These are phyloP conservation scores for Pochonia chlamydosporia DNA, from an alignment of 2,329 filamentous ascomycete genomes.

Conservation along the genomic window DNA sequence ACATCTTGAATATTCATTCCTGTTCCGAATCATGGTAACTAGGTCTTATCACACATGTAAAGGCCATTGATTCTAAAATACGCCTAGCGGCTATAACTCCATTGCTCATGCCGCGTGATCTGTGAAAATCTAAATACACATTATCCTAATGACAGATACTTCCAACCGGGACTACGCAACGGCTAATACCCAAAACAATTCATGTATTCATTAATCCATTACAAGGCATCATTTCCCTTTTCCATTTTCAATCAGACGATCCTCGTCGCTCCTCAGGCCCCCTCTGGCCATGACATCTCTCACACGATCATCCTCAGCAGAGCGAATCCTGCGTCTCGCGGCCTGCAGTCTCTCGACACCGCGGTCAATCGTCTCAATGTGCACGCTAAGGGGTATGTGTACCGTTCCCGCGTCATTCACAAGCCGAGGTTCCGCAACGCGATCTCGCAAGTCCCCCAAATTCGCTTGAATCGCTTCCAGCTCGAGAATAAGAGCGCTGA, in stretches of 20 bases:
- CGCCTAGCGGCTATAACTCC: too few species aligned
- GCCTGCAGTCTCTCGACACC: constrained; percentile 67
- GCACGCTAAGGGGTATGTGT: constrained; percentile 59
- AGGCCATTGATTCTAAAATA: too few species aligned
- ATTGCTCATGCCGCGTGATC: too few species aligned
- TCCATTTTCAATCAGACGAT: constrained; percentile 33
- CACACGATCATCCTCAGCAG: constrained; percentile 53
- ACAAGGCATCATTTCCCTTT: neutral
- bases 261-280: constrained; percentile 33
- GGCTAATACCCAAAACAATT: too few species aligned
- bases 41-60: too few species aligned
- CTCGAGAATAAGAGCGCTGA: constrained; percentile 65
- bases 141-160: too few species aligned
- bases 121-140: too few species aligned
- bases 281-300: constrained; percentile 44
- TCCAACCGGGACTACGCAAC: too few species aligned
- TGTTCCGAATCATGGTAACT: too few species aligned
- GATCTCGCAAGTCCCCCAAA: constrained; percentile 65
- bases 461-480: constrained; percentile 67
- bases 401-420: constrained; percentile 36
- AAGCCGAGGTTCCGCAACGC: constrained; percentile 61
- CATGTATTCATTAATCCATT: neutral
- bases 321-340: constrained; percentile 53
- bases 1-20: too few species aligned
- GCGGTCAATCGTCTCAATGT: constrained; percentile 68